Evolutionary conservation across 2,329 filamentous ascomycete species (phyloP), one percentile per base, ranked within the genome.

Genomic region (Paradendryphiella salina): DNA sequence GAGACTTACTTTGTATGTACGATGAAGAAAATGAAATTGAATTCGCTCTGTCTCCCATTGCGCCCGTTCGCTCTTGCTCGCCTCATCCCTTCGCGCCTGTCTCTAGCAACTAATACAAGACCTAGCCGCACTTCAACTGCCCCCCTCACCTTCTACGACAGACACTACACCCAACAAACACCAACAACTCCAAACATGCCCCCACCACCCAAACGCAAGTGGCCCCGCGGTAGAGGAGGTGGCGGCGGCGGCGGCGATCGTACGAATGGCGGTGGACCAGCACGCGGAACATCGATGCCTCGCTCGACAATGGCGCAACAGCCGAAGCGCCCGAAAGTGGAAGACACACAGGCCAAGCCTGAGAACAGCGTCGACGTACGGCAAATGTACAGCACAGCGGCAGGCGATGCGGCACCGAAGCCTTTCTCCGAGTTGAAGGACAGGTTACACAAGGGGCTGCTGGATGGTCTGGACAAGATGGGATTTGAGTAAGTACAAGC

Each of bases 401-500:
- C 61, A 3, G 60, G 62, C 23, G 60, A 59, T 18, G 50, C 57
- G 15, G 56, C 61, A 33, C 56, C 62, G 2, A 64, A 60, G 57
- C 64, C 63, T 0, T 72, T 63, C 43, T 59, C 64, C n/a, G 65
- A 57, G 7, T 50, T 73, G 47, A 57, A 57, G 15, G 61, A 61
- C 39, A 57, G 29, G 15, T 51, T 73, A 44, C 51, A 72, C 35
- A 41, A 57, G 23, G 55, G 61, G 11, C 53, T 74, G 28, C 54
- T 74, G 20, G 50, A 67, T 15, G 65, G 65, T 13, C 43, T 74
- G 51, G 63, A 70, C 8, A 67, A 66, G 39, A 72, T 74, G 69
- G 69, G 70, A 41, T 74, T 72, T 36, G 66, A 73, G 68, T 73
- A 64, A 63, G 60, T 43, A 46, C 11, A 38, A 20, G 6, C 21